Conservation (phyloP, 1,284 basidiomycete species). For the Butyriboletus appendiculatus region DNA sequence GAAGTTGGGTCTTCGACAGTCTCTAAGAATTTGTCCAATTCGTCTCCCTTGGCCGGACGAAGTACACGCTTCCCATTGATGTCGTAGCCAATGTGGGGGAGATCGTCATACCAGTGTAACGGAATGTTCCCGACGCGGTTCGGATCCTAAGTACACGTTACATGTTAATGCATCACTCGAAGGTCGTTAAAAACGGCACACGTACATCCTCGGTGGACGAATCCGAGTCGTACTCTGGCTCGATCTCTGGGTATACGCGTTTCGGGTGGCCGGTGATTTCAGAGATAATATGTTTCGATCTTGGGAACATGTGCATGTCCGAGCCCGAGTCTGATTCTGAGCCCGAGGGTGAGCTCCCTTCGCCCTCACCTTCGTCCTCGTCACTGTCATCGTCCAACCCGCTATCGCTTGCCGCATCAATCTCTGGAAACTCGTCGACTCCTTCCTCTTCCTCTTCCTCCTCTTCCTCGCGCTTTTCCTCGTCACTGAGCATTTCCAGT, state of each 20-base stretch:
- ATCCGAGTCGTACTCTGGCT: slow-evolving; percentile 96
- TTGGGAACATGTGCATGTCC: slow-evolving; percentile 55
- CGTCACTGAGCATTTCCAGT: slow-evolving; percentile 73
- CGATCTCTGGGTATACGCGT: slow-evolving; percentile 92
- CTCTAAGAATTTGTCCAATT: slow-evolving; percentile 95
- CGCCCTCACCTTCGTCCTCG: slow-evolving; percentile 37
- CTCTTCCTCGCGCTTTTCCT: slow-evolving; percentile 55
- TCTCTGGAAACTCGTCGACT: slow-evolving; percentile 45
- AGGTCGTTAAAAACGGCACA: slow-evolving; percentile 17
- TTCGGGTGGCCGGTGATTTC: slow-evolving; percentile 87
- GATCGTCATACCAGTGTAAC: slow-evolving; percentile 99
- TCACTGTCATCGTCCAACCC: slow-evolving; percentile 47
- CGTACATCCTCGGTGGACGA: slow-evolving; percentile 95
- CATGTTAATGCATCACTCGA: slow-evolving; percentile 6
- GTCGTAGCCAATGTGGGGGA: slow-evolving; percentile 99
- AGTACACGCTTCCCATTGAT: slow-evolving; percentile 94
- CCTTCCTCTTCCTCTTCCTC: slow-evolving; percentile 40
- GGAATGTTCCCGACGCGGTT: slow-evolving; percentile 97
- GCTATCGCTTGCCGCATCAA: slow-evolving; percentile 36
- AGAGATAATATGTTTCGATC: slow-evolving; percentile 69
- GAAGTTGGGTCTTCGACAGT: slow-evolving; percentile 91
- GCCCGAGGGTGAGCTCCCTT: slow-evolving; percentile 24
- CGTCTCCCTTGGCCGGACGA: slow-evolving; percentile 93
- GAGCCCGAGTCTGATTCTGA: slow-evolving; percentile 35
- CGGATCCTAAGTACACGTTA: slow-evolving; percentile 59